These are phyloP conservation scores for Spathaspora jeffriesii DNA, from an alignment of 1,139 yeast genomes.

Conservation along the genomic window DNA sequence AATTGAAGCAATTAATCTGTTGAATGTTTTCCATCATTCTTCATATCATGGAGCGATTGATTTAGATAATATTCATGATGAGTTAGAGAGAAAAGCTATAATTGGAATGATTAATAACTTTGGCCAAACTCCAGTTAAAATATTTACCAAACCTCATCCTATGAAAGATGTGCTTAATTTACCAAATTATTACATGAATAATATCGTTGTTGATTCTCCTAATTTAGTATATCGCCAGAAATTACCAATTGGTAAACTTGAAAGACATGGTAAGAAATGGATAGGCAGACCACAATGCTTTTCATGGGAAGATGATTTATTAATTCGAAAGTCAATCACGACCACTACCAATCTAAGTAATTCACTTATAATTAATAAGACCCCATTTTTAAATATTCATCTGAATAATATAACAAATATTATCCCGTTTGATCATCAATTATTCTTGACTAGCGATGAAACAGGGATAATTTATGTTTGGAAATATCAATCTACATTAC, in stretches of 20 bases:
- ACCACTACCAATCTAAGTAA: no score
- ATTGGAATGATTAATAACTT: slow-evolving; percentile 86
- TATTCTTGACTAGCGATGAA: slow-evolving; percentile 53
- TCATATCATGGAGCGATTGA: slow-evolving; percentile 85
- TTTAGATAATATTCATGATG: slow-evolving; percentile 70
- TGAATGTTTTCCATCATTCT: slow-evolving; percentile 78
- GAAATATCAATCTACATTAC: slow-evolving; percentile 41
- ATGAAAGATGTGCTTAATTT: slow-evolving; percentile 37
- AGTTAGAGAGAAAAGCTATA: slow-evolving; percentile 68
- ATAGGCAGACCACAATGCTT: slow-evolving; percentile 43
- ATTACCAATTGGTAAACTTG: slow-evolving; percentile 39
- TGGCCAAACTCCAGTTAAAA: slow-evolving; percentile 83
- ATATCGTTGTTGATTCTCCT: slow-evolving; percentile 25
- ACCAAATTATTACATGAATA: slow-evolving; percentile 34
- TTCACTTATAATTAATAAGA: slow-evolving; percentile 42
- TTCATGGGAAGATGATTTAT: slow-evolving; percentile 37
- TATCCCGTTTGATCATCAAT: slow-evolving; percentile 36
- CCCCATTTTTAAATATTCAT: slow-evolving; percentile 43
- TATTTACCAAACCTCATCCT: slow-evolving; percentile 69
- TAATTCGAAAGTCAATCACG: slow-evolving; percentile 38
- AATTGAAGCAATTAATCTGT: slow-evolving; percentile 56
- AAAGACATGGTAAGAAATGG: slow-evolving; percentile 40
- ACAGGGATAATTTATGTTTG: slow-evolving; percentile 60
- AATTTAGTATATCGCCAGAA: slow-evolving; percentile 35
- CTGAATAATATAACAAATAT: slow-evolving; percentile 32